phyloP scores from a whole-genome alignment of 2,329 filamentous ascomycete genomes.

The Metarhizium robertsii region DNA sequence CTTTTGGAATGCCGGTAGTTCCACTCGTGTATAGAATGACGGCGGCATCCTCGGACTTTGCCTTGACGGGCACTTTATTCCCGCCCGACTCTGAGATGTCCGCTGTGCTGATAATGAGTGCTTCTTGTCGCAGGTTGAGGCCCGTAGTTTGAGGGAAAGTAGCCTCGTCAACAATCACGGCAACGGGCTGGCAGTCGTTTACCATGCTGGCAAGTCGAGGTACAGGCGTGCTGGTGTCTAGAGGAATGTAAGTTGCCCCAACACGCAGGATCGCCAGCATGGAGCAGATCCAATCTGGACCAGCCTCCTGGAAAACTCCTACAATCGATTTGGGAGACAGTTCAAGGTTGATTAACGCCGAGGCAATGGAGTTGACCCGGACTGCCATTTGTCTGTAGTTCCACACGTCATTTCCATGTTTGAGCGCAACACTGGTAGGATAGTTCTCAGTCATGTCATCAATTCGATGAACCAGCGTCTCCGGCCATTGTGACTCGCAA shows the following conservation, averaged over 20 bases:
- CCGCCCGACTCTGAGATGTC: neutral
- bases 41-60: neutral
- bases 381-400: neutral
- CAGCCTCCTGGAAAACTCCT: constrained; percentile 25
- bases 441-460: no score
- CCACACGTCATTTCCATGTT: neutral
- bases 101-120: no score
- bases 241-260: constrained; percentile 28
- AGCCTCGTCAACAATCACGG: neutral
- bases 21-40: no score
- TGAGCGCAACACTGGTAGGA: no score
- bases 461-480: no score
- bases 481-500: no score
- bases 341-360: no score
- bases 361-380: no score
- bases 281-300: constrained; percentile 22
- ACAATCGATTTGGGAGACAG: neutral
- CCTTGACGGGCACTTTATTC: neutral
- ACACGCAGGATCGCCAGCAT: constrained; percentile 30
- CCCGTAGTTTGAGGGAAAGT: no score
- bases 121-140: no score
- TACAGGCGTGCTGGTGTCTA: constrained; percentile 22
- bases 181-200: neutral
- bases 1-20: no score
- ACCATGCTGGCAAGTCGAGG: neutral